These are phyloP conservation scores for Quercus agrifolia DNA, from an alignment of 306 rosid genomes.

Conservation along the genomic window DNA sequence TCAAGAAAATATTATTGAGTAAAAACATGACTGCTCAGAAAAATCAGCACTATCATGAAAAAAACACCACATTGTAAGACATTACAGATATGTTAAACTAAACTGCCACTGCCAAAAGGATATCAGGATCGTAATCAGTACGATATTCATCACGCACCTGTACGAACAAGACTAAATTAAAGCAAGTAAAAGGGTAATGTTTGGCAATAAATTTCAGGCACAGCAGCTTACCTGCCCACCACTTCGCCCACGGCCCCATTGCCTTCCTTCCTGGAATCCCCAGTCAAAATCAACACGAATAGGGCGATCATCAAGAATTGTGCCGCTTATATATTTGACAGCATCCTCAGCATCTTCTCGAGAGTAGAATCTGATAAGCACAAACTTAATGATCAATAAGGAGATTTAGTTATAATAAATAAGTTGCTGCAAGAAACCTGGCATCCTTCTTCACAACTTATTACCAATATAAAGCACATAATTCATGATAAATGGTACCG, in stretches of 20 bases:
- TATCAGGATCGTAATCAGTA: constrained; percentile 99
- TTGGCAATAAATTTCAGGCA: constrained; percentile 3
- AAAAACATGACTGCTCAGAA: not conserved
- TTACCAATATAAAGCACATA: not conserved
- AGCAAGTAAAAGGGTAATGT: constrained; percentile 5
- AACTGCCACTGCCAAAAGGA: constrained; percentile 46
- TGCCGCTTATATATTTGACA: constrained; percentile 89
- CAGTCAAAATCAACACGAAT: constrained; percentile 99
- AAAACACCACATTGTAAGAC: not conserved
- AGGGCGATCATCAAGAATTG: constrained; percentile 97
- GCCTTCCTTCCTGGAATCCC: constrained; percentile 98
- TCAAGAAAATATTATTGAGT: not conserved
- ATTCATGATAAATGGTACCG: not conserved
- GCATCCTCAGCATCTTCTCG: constrained; percentile 96
- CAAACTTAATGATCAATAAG: not conserved
- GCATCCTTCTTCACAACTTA: not conserved
- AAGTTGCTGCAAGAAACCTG: not conserved
- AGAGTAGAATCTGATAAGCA: constrained; percentile 65
- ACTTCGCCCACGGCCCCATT: constrained; percentile 99
- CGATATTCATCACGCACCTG: constrained; percentile 99
- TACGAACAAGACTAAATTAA: constrained; percentile 16
- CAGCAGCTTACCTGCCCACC: constrained; percentile 79
- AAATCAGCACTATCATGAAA: not conserved
- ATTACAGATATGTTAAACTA: not conserved
- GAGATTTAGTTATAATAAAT: not conserved